phyloP scores from a whole-genome alignment of 306 rosid genomes.

The Quercus alba region DNA sequence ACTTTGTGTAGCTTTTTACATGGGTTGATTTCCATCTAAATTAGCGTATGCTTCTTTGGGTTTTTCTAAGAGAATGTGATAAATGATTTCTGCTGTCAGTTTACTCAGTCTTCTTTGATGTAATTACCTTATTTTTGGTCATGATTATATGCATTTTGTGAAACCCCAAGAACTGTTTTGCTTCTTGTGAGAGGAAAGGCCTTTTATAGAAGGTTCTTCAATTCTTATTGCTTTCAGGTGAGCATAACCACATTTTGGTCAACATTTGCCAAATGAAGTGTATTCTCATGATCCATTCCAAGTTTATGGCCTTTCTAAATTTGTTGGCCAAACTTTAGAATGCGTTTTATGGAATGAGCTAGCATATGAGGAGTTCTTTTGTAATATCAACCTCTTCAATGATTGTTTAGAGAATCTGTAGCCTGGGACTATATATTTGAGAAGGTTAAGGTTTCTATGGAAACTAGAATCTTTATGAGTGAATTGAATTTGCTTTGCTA shows the following conservation, averaged over 20 bases:
- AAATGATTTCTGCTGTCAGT: neutral
- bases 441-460: neutral
- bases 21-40: neutral
- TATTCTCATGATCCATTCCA: neutral
- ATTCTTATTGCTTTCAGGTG: neutral
- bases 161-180: neutral
- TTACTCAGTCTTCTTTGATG: neutral
- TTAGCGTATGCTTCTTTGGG: neutral
- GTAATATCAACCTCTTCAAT: neutral
- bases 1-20: too few species aligned
- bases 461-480: neutral
- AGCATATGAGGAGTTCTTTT: neutral
- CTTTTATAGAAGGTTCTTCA: neutral
- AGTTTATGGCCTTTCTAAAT: neutral
- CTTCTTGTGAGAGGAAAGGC: neutral
- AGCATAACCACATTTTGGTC: neutral
- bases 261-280: neutral
- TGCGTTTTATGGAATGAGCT: neutral
- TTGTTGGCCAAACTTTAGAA: neutral
- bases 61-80: neutral
- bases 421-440: neutral
- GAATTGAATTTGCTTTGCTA: neutral
- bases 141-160: neutral
- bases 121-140: neutral
- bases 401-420: slow-evolving; percentile 4